phyloP scores from a whole-genome alignment of 2,329 filamentous ascomycete genomes.

The Ascochyta lentis region DNA sequence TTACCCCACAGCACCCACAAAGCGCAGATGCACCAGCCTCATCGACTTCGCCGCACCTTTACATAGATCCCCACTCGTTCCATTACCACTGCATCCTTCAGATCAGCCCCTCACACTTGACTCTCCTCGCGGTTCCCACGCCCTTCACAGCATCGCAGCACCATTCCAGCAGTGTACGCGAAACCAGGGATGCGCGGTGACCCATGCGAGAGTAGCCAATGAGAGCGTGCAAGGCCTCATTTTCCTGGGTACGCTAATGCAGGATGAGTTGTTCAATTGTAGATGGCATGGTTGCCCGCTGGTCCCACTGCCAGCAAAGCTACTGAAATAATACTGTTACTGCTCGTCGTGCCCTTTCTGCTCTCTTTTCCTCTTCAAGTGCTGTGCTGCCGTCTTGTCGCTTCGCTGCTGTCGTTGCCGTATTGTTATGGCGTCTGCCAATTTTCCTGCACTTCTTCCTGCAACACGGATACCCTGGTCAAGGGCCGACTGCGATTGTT shows the following conservation, averaged over 20 bases:
- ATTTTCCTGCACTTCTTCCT: constrained; percentile 1
- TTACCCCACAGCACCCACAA: constrained; percentile 13
- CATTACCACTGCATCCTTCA: not conserved
- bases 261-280: constrained; percentile 49
- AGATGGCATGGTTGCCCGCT: constrained; percentile 33
- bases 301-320: constrained; percentile 33
- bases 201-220: constrained; percentile 28
- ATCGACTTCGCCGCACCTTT: not conserved
- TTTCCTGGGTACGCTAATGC: constrained; percentile 47
- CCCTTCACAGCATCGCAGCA: not conserved
- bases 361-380: constrained; percentile 16
- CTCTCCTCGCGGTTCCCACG: not conserved
- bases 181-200: constrained; percentile 18
- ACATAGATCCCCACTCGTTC: not conserved
- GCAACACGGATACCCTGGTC: constrained; percentile 7
- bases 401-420: not conserved
- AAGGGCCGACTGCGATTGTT: constrained; percentile 10
- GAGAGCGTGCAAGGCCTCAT: constrained; percentile 17
- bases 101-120: not conserved
- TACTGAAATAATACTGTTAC: constrained; percentile 38
- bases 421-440: not conserved
- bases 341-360: constrained; percentile 14
- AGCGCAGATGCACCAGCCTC: constrained; percentile 15
- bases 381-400: constrained; percentile 6
- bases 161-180: constrained; percentile 13